Conservation (phyloP, 2,329 filamentous ascomycete species). For the Ophiostoma piceae region DNA sequence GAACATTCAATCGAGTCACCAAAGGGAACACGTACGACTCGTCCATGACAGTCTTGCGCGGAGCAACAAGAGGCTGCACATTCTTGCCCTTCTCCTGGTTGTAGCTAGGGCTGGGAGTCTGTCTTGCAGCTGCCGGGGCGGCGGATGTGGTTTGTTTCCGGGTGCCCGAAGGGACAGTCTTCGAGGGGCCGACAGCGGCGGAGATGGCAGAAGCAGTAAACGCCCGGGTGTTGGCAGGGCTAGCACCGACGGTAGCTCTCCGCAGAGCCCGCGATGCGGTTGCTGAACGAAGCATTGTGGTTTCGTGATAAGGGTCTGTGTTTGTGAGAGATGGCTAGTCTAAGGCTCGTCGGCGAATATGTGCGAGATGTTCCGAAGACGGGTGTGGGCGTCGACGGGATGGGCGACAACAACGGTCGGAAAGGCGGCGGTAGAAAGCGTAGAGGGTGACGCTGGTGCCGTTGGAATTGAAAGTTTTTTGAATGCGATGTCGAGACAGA, state of each 20-base stretch:
- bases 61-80: conserved; percentile 64
- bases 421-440: neutral
- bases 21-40: conserved; percentile 60
- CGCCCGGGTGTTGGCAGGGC: conserved; percentile 37
- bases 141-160: conserved; percentile 50
- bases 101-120: conserved; percentile 59
- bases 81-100: conserved; percentile 50
- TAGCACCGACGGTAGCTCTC: conserved; percentile 39
- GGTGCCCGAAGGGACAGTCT: conserved; percentile 39
- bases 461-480: neutral
- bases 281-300: conserved; percentile 43
- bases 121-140: conserved; percentile 47
- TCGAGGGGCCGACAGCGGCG: conserved; percentile 36
- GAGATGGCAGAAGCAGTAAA: conserved; percentile 40
- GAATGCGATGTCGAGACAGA: neutral
- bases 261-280: conserved; percentile 45
- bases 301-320: neutral
- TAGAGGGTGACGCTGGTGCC: neutral
- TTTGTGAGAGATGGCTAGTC: neutral
- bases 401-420: neutral
- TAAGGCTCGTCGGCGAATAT: neutral
- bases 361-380: conserved; percentile 2
- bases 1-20: neutral
- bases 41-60: conserved; percentile 61
- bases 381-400: neutral